phyloP scores from a whole-genome alignment of 768 basidiomycete genomes.

The Mycena indigotica region DNA sequence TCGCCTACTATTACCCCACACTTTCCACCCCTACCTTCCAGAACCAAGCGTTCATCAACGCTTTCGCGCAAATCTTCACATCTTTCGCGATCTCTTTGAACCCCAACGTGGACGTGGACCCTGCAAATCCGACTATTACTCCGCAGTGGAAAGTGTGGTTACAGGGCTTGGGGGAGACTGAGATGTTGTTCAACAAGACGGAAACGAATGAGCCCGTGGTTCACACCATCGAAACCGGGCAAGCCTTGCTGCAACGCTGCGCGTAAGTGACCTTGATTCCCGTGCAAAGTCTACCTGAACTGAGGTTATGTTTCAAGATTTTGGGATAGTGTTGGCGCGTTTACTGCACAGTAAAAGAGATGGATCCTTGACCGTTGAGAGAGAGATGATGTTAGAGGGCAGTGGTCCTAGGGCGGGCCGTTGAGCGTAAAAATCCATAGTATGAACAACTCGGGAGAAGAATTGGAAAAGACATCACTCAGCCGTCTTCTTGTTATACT shows the following conservation, averaged over 20 bases:
- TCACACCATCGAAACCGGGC: neutral
- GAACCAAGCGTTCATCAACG: neutral
- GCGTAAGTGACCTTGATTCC: neutral
- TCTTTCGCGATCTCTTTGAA: neutral
- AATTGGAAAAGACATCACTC: no score
- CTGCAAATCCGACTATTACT: neutral
- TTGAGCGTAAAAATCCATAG: no score
- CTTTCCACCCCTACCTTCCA: neutral
- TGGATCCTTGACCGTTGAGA: no score
- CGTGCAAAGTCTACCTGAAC: no score
- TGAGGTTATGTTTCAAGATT: no score
- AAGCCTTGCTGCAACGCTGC: slow-evolving; percentile 2
- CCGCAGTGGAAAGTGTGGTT: slow-evolving; percentile 4
- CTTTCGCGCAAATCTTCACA: slow-evolving; percentile 6
- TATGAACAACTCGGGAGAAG: no score
- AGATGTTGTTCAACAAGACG: slow-evolving; percentile 9
- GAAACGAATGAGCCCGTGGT: neutral
- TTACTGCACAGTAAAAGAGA: no score
- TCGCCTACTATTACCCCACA: slow-evolving; percentile 28
- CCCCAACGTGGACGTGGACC: slow-evolving; percentile 1
- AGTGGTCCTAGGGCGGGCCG: no score
- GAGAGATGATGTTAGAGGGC: no score
- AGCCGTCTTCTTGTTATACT: no score
- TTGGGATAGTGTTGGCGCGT: no score
- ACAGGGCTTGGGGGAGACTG: no score